A percentile compares a stretch with the other conserved stretches of the same genome.
Conservation (phyloP, 805 yeast genomes). For the Starmerella khaoyaiensis region DNA sequence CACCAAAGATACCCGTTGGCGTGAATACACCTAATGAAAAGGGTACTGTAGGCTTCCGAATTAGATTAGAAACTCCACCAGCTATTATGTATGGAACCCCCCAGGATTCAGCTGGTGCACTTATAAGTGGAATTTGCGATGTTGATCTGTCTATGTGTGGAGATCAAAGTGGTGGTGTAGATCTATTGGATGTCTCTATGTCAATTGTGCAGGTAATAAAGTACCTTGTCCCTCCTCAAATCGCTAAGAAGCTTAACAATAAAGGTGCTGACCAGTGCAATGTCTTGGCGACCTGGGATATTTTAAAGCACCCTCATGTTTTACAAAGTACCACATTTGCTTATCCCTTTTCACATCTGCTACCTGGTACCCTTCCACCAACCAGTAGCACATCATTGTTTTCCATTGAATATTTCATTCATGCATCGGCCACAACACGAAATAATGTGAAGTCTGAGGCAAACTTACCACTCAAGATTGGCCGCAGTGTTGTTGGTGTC, state of each 20-base stretch:
- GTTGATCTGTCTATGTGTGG: slow-evolving; percentile 35
- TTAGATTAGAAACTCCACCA: slow-evolving; percentile 73
- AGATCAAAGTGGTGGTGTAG: slow-evolving; percentile 40
- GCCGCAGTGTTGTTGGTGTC: slow-evolving; percentile 66
- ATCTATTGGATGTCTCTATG: slow-evolving; percentile 19
- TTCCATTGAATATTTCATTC: slow-evolving; percentile 56
- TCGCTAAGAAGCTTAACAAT: slow-evolving; percentile 18
- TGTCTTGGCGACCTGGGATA: slow-evolving; percentile 79
- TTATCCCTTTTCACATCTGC: slow-evolving; percentile 79
- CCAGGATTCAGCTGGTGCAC: slow-evolving; percentile 68
- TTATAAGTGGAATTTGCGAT: slow-evolving; percentile 65
- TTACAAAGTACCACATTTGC: slow-evolving; percentile 66
- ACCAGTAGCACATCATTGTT: slow-evolving; percentile 49
- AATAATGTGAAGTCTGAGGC: slow-evolving; percentile 6
- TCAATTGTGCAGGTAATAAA: slow-evolving; percentile 54
- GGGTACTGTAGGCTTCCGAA: slow-evolving; percentile 13
- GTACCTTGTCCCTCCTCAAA: slow-evolving; percentile 15
- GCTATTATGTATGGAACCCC: slow-evolving; percentile 71
- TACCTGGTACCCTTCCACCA: slow-evolving; percentile 83
- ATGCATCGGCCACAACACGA: slow-evolving; percentile 35
- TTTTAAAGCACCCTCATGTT: slow-evolving; percentile 42
- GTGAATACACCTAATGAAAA: not conserved
- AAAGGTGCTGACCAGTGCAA: slow-evolving; percentile 24
- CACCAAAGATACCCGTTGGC: not conserved
- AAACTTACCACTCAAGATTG: slow-evolving; percentile 37